phyloP scores from a whole-genome alignment of 2,329 filamentous ascomycete species.

The Fusarium anguioides region DNA sequence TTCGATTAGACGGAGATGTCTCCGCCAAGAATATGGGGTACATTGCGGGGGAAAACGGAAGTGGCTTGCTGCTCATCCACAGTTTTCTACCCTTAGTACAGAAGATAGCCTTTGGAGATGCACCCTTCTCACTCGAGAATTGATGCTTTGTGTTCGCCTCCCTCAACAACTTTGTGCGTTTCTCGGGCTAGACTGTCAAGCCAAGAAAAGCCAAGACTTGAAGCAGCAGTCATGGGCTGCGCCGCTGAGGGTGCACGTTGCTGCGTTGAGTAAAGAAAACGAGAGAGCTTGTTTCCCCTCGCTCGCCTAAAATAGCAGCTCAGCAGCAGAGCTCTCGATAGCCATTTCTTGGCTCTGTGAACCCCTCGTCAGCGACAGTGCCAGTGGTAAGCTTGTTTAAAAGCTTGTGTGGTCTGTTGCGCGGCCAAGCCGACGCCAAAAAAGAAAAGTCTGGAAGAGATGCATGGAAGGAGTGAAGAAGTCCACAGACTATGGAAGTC shows the following conservation, averaged over 20 bases:
- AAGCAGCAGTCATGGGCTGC: constrained; percentile 11
- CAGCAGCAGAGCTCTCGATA: neutral
- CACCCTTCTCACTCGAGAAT: neutral
- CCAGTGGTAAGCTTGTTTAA: constrained; percentile 28
- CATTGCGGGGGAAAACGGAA: constrained; percentile 32
- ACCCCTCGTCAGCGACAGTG: constrained; percentile 12
- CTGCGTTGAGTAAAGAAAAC: constrained; percentile 13
- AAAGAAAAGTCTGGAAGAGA: constrained; percentile 18
- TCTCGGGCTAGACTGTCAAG: neutral
- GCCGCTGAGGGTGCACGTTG: constrained; percentile 21
- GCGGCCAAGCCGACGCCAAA: constrained; percentile 33
- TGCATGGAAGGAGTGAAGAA: constrained; percentile 27
- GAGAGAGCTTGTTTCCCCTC: constrained; percentile 33
- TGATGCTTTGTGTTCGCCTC: neutral
- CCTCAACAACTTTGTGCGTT: neutral
- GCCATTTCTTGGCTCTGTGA: constrained; percentile 15
- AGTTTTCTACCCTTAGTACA: neutral
- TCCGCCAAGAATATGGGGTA: constrained; percentile 39
- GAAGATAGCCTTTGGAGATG: neutral
- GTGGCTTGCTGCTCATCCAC: constrained; percentile 25
- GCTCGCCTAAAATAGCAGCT: constrained; percentile 8
- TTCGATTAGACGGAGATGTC: constrained; percentile 3
- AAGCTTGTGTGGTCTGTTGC: constrained; percentile 26
- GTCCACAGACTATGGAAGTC: neutral
- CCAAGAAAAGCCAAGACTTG: constrained; percentile 11